A percentile compares a stretch with the other conserved stretches of the same genome.
Conservation (phyloP, 495 filamentous ascomycete genomes). For the Peziza echinospora region DNA sequence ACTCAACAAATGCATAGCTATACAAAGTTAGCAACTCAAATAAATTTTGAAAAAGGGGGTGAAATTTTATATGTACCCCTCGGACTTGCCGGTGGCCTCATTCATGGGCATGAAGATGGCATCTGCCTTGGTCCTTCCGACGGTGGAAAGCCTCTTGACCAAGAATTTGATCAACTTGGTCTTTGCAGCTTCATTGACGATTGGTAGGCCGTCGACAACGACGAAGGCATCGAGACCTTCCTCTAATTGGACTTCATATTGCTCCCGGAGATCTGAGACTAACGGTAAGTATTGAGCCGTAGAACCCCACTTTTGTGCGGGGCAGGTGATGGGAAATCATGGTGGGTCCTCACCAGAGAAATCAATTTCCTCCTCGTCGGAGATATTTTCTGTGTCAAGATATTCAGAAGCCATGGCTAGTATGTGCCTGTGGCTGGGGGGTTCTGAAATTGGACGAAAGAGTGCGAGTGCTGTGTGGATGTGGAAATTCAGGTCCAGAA, state of each 20-base stretch:
- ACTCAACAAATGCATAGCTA: constrained; percentile 91
- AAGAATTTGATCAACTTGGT: constrained; percentile 87
- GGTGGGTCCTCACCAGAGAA: constrained; percentile 41
- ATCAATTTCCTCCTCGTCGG: constrained; percentile 80
- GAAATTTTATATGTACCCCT: constrained; percentile 39
- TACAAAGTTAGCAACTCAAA: constrained; percentile 6
- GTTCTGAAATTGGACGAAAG: too few species aligned
- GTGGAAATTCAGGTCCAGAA: too few species aligned
- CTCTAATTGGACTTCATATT: constrained; percentile 86
- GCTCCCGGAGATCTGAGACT: constrained; percentile 53
- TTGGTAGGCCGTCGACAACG: constrained; percentile 78
- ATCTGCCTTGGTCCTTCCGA: constrained; percentile 69
- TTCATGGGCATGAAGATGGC: constrained; percentile 79
- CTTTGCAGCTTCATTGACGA: constrained; percentile 61
- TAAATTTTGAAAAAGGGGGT: not conserved
- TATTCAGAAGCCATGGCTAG: constrained; percentile 27
- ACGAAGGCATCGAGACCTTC: constrained; percentile 90
- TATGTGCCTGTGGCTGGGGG: not conserved
- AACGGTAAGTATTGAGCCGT: constrained; percentile 15
- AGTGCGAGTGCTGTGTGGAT: too few species aligned
- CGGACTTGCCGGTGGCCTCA: constrained; percentile 47
- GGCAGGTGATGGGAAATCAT: not conserved
- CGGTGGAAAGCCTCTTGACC: constrained; percentile 65
- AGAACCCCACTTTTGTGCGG: not conserved
- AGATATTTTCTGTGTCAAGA: constrained; percentile 34